Base-by-base conservation (phyloP, 2,329 filamentous ascomycete genomes). In the Arthrobotrys entomopaga region DNA sequence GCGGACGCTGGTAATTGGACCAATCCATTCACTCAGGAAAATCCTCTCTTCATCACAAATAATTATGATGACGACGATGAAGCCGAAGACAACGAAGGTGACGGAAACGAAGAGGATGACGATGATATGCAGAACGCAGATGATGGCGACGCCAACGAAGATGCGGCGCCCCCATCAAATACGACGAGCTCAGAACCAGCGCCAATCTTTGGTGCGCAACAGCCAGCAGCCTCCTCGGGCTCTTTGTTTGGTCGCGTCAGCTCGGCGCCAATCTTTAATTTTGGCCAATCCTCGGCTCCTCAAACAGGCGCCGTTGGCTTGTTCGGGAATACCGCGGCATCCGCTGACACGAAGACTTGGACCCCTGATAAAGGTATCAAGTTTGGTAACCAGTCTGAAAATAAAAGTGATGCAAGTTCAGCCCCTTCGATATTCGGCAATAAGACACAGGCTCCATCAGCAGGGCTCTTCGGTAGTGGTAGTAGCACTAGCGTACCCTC, bases 321-420 rank as follows among this genome's bases (percentile, higher is more conserved):
- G 20, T 67, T 74, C 42, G 40, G 60, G 16, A 71, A 50, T 29
- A 53, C 77, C 13, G 63, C 72, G 26, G 19, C 60, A 3, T 24
- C 53, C 7, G 58, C 49, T 6, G 70, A 75, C 7, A 69, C 64
- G 24, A 75, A 78, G 29, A 78, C 77, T 2, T 78, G 77, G 77
- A 75, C 70, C 10, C 65, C 77, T 13, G 77, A 77, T 15, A 77
- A 67, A n/a, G 76, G 72, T 15, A 67, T 76, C 24, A 76, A 72
- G 46, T 77, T 77, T 52, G 77, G 72, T 4, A 65, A 73, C 19
- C 53, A 59, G 15, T 43, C 48, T 11, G 72, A 75, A 48, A 67
- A 57, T n/a, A 74, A 74, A n/a, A 15, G 4, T 2, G 24, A 43
- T 13, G 6, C 61, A 7, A 13, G 43, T 22, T 24, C 56, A 8